A percentile compares a stretch with the other conserved stretches of the same genome.
Evolutionary conservation across 1,139 yeast species (phyloP).

Genomic region (Pichia kudriavzevii): DNA sequence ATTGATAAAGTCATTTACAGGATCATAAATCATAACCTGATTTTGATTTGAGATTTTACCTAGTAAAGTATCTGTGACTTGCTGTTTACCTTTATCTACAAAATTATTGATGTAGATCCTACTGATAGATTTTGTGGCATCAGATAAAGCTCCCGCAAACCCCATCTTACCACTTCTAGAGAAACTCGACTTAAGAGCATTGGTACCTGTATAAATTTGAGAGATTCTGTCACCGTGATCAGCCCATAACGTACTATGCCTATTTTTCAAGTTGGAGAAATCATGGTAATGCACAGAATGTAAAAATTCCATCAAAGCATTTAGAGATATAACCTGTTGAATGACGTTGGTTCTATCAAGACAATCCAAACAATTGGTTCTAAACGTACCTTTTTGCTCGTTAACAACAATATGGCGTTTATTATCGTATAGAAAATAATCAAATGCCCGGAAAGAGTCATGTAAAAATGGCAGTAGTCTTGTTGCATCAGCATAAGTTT

Average conservation of each 20-base stretch:
- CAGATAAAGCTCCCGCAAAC: slow-evolving; percentile 90
- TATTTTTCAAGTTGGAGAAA: slow-evolving; percentile 45
- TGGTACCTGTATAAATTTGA: slow-evolving; percentile 95
- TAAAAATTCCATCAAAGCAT: slow-evolving; percentile 60
- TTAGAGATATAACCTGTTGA: slow-evolving; percentile 74
- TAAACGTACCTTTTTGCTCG: slow-evolving; percentile 81
- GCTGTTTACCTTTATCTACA: slow-evolving; percentile 84
- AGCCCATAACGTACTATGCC: slow-evolving; percentile 89
- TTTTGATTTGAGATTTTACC: slow-evolving; percentile 71
- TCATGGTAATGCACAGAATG: slow-evolving; percentile 33
- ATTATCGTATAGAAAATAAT: slow-evolving; percentile 65
- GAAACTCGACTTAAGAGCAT: slow-evolving; percentile 88
- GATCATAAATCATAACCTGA: slow-evolving; percentile 76
- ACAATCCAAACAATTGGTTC: slow-evolving; percentile 93
- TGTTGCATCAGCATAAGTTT: slow-evolving; percentile 76
- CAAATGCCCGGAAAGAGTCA: slow-evolving; percentile 66
- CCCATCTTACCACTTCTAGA: slow-evolving; percentile 95
- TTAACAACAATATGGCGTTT: slow-evolving; percentile 39
- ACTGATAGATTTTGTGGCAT: slow-evolving; percentile 91
- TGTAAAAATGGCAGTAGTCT: slow-evolving; percentile 58
- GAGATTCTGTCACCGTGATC: slow-evolving; percentile 97
- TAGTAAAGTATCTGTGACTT: slow-evolving; percentile 73
- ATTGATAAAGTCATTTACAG: slow-evolving; percentile 74
- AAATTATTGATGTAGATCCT: slow-evolving; percentile 94
- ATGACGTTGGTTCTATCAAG: slow-evolving; percentile 89